A percentile compares a stretch with the other conserved stretches of the same genome.
Evolutionary conservation across 495 filamentous ascomycete species (phyloP).

Genomic region (Aspergillus baeticus): DNA sequence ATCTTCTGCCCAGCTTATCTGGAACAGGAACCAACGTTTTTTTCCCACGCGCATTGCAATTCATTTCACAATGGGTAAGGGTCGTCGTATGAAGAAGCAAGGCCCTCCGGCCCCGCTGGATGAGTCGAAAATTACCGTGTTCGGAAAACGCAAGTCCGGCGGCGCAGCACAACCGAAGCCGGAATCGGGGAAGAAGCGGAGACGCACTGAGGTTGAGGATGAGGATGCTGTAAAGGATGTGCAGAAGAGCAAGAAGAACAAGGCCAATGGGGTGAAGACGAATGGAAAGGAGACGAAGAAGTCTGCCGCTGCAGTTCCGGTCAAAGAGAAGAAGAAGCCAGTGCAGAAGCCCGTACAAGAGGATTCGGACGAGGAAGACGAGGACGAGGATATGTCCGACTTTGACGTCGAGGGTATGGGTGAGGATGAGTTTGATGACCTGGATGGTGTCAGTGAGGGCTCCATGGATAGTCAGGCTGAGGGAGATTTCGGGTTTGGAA

Average conservation of each 20-base stretch:
- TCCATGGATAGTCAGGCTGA: constrained; percentile 53
- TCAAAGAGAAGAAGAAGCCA: constrained; percentile 35
- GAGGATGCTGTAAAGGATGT: constrained; percentile 33
- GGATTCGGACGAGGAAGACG: constrained; percentile 36
- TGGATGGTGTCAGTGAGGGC: constrained; percentile 46
- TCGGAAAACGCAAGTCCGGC: constrained; percentile 74
- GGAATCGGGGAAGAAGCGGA: constrained; percentile 65
- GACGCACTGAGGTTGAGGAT: constrained; percentile 49
- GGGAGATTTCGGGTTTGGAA: constrained; percentile 47
- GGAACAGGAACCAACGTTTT: constrained; percentile 21
- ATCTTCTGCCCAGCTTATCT: constrained; percentile 2
- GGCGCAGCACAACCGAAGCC: constrained; percentile 47
- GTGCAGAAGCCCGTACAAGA: constrained; percentile 35
- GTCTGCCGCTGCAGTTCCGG: constrained; percentile 3
- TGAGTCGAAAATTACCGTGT: constrained; percentile 70
- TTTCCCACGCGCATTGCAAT: not conserved
- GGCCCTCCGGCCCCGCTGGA: constrained; percentile 79
- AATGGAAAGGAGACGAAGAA: constrained; percentile 34
- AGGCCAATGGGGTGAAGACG: constrained; percentile 36
- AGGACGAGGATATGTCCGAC: constrained; percentile 20
- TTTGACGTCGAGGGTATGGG: constrained; percentile 28
- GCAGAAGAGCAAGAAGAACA: constrained; percentile 44
- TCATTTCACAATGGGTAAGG: constrained; percentile 70
- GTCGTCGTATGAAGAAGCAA: constrained; percentile 94
- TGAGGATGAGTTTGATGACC: constrained; percentile 54